phyloP scores from a whole-genome alignment of 495 filamentous ascomycete genomes.

The Aspergillus bridgeri region DNA sequence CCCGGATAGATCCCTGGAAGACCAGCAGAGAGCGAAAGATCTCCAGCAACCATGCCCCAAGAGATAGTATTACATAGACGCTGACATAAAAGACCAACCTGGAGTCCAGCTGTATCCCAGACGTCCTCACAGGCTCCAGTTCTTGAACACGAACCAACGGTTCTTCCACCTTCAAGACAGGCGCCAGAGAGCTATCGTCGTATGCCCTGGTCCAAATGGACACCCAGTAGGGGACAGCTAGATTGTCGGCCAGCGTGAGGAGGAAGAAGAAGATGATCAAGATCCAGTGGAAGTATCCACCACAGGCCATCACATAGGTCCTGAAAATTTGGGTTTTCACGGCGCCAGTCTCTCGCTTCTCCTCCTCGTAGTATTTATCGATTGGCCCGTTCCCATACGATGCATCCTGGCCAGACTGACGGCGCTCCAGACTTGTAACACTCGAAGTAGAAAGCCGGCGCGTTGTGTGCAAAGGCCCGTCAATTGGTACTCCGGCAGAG shows the following conservation, averaged over 20 bases:
- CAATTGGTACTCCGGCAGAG: too few relatives aligned
- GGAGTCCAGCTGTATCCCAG: conserved; percentile 7
- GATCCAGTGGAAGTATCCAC: conserved; percentile 61
- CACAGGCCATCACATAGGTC: conserved; percentile 61
- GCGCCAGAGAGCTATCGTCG: not conserved
- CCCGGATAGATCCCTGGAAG: conserved; percentile 50
- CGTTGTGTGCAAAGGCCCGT: not conserved
- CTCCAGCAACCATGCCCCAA: conserved; percentile 52
- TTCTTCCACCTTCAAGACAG: not conserved
- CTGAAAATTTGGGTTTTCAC: conserved; percentile 61
- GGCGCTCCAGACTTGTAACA: not conserved
- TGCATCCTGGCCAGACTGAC: not conserved
- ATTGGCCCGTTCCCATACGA: conserved; percentile 33
- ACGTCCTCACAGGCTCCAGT: not conserved
- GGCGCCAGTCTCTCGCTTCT: conserved; percentile 62
- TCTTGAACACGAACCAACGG: not conserved
- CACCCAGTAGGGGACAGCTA: conserved; percentile 55
- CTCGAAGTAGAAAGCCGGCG: not conserved
- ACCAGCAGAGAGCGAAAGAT: conserved; percentile 56
- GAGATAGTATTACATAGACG: conserved; percentile 61
- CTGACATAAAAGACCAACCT: conserved; percentile 59
- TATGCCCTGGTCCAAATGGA: conserved; percentile 58
- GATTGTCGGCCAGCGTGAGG: conserved; percentile 32
- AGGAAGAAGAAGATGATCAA: conserved; percentile 47
- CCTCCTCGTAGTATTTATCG: conserved; percentile 72